Evolutionary conservation across 768 basidiomycete genomes (phyloP).

Genomic region (Rubroboletus satanas): DNA sequence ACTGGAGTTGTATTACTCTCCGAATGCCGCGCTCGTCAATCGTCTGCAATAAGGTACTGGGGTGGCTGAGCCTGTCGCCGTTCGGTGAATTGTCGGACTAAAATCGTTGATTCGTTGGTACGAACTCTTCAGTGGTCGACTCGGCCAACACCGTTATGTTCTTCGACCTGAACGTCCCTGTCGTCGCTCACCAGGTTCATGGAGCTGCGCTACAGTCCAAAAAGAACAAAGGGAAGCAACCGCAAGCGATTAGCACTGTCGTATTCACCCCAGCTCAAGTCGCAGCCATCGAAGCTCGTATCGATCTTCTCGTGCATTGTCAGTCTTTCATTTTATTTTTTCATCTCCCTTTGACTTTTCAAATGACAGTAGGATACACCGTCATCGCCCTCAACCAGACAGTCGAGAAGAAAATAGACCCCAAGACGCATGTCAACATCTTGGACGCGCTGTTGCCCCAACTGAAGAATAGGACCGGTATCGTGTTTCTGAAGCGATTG

Average conservation of each 20-base stretch:
- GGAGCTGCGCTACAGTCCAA: constrained; percentile 16
- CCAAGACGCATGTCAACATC: constrained; percentile 63
- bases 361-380: constrained; percentile 74
- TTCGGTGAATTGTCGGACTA: neutral
- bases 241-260: constrained; percentile 34
- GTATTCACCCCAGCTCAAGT: constrained; percentile 57
- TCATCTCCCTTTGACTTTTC: constrained; percentile 1
- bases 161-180: constrained; percentile 65
- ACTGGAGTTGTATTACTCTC: neutral
- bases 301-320: constrained; percentile 75
- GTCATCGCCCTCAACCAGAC: constrained; percentile 76
- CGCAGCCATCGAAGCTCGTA: constrained; percentile 51
- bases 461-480: constrained; percentile 53
- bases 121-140: neutral
- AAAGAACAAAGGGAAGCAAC: constrained; percentile 29
- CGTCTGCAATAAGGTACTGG: too few relatives aligned
- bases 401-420: constrained; percentile 66
- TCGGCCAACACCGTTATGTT: constrained; percentile 39
- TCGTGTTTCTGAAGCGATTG: constrained; percentile 69
- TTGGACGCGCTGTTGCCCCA: constrained; percentile 57
- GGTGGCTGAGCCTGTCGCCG: neutral
- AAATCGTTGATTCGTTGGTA: too few relatives aligned
- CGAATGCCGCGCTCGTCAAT: too few relatives aligned
- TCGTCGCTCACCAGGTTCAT: constrained; percentile 28
- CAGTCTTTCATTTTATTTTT: constrained; percentile 26